Conservation (phyloP, 2,329 filamentous ascomycete species). For the Fusarium haematococcum region DNA sequence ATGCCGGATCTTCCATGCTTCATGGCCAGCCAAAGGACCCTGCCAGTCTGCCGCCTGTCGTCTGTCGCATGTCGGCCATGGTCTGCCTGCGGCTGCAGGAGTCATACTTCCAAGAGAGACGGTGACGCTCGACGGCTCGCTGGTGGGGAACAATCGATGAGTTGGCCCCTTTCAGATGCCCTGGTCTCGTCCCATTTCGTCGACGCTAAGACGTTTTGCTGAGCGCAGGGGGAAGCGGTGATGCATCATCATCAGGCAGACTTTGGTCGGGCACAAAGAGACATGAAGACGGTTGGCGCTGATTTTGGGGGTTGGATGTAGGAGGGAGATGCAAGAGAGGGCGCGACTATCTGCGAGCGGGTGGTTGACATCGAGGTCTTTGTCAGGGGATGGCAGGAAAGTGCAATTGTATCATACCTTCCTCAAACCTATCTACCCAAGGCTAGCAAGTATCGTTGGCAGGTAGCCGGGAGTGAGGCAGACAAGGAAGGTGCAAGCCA, state of each 20-base stretch:
- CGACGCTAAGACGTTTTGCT: constrained; percentile 42
- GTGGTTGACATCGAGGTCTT: constrained; percentile 10
- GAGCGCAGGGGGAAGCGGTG: constrained; percentile 42
- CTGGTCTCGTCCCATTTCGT: constrained; percentile 45
- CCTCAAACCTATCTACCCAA: background rate
- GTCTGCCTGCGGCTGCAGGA: constrained; percentile 40
- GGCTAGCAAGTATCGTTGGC: constrained; percentile 4
- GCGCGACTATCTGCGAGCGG: constrained; percentile 9
- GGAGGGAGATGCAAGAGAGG: constrained; percentile 13
- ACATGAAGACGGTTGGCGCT: constrained; percentile 12
- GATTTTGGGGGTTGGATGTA: constrained; percentile 18
- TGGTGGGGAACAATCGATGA: constrained; percentile 46
- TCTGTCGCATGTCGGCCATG: constrained; percentile 17
- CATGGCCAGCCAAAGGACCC: constrained; percentile 31
- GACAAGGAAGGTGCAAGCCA: constrained; percentile 8
- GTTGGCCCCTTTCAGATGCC: constrained; percentile 45
- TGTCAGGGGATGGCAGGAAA: constrained; percentile 19
- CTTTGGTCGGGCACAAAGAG: constrained; percentile 42
- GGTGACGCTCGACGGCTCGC: constrained; percentile 44
- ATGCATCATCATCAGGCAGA: constrained; percentile 48
- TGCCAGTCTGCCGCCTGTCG: constrained; percentile 25
- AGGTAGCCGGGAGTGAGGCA: background rate
- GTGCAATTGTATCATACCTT: constrained; percentile 11
- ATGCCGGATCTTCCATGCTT: constrained; percentile 19
- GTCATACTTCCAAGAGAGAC: constrained; percentile 42